Percentiles rank a stretch among this genome's conserved stretches.
Evolutionary conservation across 2,329 filamentous ascomycete species (phyloP).

Genomic region (Aspergillus oerlinghausenensis): DNA sequence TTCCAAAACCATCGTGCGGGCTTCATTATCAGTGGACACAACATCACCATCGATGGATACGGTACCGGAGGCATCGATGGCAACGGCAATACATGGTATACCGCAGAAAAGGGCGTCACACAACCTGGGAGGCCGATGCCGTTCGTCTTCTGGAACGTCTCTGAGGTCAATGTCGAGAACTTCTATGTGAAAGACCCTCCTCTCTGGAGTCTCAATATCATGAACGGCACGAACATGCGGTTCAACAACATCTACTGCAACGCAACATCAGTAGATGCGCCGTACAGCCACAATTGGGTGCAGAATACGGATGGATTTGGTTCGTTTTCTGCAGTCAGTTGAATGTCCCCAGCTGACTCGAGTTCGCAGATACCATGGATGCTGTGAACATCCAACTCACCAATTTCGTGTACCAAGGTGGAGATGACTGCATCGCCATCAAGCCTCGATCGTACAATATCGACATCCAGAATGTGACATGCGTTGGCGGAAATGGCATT

Average conservation of each 20-base stretch:
- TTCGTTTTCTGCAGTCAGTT: slow-evolving; percentile 9
- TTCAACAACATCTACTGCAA: slow-evolving; percentile 51
- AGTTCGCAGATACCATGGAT: slow-evolving; percentile 49
- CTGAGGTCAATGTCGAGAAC: slow-evolving; percentile 50
- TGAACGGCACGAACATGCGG: slow-evolving; percentile 52
- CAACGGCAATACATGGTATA: slow-evolving; percentile 54
- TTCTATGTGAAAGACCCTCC: too few relatives aligned
- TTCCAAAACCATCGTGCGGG: slow-evolving; percentile 56
- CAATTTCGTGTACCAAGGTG: slow-evolving; percentile 52
- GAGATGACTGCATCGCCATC: slow-evolving; percentile 58
- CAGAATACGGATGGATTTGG: slow-evolving; percentile 55
- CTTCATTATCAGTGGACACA: slow-evolving; percentile 48
- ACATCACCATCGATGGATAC: slow-evolving; percentile 50
- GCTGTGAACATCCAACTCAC: slow-evolving; percentile 46
- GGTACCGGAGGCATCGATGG: slow-evolving; percentile 52
- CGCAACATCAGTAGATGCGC: slow-evolving; percentile 47
- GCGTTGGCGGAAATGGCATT: slow-evolving; percentile 50
- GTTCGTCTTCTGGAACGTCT: slow-evolving; percentile 56
- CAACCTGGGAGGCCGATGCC: slow-evolving; percentile 53
- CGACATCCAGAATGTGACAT: slow-evolving; percentile 50
- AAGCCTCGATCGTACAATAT: slow-evolving; percentile 62
- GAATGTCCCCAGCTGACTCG: not conserved
- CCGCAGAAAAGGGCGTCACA: slow-evolving; percentile 43
- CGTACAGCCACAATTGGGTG: slow-evolving; percentile 52
- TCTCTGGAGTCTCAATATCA: slow-evolving; percentile 53